These are phyloP conservation scores for Yamadazyma ubonensis DNA, from an alignment of 805 yeast genomes.

Conservation along the genomic window DNA sequence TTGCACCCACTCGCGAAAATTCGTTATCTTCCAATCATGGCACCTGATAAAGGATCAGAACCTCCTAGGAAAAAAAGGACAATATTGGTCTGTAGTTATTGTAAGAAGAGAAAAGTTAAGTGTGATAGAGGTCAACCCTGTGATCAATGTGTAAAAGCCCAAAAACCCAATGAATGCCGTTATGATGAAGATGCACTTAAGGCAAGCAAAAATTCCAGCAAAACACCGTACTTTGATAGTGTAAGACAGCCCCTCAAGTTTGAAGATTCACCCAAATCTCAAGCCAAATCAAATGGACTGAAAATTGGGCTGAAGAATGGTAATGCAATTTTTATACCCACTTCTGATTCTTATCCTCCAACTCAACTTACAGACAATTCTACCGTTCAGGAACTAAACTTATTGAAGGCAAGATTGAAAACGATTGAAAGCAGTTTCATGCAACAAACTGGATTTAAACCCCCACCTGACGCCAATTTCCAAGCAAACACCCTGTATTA, in stretches of 20 bases:
- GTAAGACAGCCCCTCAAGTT: constrained; percentile 15
- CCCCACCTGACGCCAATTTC: not conserved
- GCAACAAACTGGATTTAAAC: not conserved
- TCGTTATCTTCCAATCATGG: not conserved
- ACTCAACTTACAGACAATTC: not conserved
- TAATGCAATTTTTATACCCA: no score
- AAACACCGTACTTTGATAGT: constrained; percentile 13
- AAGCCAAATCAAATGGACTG: not conserved
- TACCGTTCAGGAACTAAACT: constrained; percentile 3
- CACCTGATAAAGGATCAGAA: not conserved
- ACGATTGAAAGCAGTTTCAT: constrained; percentile 5
- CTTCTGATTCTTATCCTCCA: no score
- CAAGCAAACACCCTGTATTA: no score
- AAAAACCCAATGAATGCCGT: constrained; percentile 17
- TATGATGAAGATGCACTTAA: constrained; percentile 15
- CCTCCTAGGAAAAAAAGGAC: constrained; percentile 30
- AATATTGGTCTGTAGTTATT: constrained; percentile 36
- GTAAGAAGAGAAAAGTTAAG: constrained; percentile 33
- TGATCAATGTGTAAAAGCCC: constrained; percentile 27
- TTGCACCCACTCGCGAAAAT: not conserved
- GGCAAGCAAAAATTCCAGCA: not conserved
- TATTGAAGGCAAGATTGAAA: constrained; percentile 7
- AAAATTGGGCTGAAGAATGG: no score
- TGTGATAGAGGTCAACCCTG: constrained; percentile 41
- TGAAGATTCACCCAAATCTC: not conserved